Conservation (phyloP, 257 asterid species). For the Voacanga thouarsii region DNA sequence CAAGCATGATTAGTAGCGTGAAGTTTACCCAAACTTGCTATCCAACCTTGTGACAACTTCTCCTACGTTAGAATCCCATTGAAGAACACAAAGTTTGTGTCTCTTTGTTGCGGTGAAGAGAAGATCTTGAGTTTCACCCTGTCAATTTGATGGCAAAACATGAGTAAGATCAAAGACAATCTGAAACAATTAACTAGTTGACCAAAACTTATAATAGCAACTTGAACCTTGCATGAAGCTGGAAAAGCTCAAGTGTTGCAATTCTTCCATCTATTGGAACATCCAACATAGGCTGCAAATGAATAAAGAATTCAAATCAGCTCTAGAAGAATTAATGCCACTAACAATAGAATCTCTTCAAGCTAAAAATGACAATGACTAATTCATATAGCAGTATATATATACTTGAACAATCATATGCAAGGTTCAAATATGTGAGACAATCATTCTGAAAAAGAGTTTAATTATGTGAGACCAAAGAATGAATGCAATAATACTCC, state of each 20-base stretch:
- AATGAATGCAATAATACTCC: background rate
- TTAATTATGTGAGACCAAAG: background rate
- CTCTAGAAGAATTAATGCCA: conserved; percentile 6
- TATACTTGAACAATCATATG: background rate
- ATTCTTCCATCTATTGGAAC: conserved; percentile 99
- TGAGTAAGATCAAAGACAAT: conserved; percentile 7
- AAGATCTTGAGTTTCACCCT: conserved; percentile 96
- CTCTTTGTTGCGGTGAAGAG: conserved; percentile 85
- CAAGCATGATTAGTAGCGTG: conserved; percentile 8
- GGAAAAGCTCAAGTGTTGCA: conserved; percentile 96
- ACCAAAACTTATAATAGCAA: conserved; percentile 17
- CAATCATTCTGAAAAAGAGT: background rate
- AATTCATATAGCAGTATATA: background rate
- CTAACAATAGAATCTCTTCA: background rate
- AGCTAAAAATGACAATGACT: background rate
- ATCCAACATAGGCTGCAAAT: conserved; percentile 85
- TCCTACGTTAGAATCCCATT: conserved; percentile 75
- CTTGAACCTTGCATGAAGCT: conserved; percentile 78
- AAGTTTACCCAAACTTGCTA: conserved; percentile 25
- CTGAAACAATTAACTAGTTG: conserved; percentile 3
- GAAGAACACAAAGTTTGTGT: conserved; percentile 86
- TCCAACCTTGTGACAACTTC: conserved; percentile 79
- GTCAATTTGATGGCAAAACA: conserved; percentile 16
- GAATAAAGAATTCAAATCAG: conserved; percentile 19
- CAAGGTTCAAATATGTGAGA: background rate